These are phyloP conservation scores for Spergularia marina DNA, from an alignment of 148 eudicot genomes.

Conservation along the genomic window DNA sequence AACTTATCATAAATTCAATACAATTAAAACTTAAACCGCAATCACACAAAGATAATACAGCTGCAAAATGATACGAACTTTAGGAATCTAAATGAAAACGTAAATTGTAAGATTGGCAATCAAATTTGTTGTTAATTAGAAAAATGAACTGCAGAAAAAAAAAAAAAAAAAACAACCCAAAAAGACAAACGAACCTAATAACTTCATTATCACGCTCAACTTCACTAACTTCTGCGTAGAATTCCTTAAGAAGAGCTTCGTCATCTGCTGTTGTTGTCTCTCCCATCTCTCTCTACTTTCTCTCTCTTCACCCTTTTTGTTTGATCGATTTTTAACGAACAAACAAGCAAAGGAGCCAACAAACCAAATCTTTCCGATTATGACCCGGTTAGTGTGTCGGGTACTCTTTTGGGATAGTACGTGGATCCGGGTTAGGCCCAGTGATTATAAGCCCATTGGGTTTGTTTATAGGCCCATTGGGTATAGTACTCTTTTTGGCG, in stretches of 20 bases:
- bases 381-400: no score
- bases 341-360: no score
- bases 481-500: no score
- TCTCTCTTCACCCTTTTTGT: neutral
- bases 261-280: conserved; percentile 40
- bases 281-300: conserved; percentile 8
- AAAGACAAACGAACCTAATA: conserved; percentile 39
- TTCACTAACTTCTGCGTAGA: conserved; percentile 89
- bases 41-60: neutral
- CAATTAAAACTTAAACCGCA: neutral
- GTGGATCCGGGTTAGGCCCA: no score
- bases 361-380: no score
- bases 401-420: no score
- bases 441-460: no score
- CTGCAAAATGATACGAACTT: neutral
- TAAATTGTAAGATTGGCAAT: neutral
- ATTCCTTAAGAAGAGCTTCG: conserved; percentile 74
- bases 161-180: neutral
- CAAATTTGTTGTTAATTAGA: neutral
- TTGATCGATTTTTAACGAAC: neutral
- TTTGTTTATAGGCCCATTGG: no score
- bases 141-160: neutral
- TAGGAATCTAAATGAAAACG: neutral
- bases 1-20: neutral
- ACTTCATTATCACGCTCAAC: conserved; percentile 96